Percentiles rank a stretch among this genome's conserved stretches.
Conservation (phyloP, 352 stramenopile species). For the Aphanomyces astaci region DNA sequence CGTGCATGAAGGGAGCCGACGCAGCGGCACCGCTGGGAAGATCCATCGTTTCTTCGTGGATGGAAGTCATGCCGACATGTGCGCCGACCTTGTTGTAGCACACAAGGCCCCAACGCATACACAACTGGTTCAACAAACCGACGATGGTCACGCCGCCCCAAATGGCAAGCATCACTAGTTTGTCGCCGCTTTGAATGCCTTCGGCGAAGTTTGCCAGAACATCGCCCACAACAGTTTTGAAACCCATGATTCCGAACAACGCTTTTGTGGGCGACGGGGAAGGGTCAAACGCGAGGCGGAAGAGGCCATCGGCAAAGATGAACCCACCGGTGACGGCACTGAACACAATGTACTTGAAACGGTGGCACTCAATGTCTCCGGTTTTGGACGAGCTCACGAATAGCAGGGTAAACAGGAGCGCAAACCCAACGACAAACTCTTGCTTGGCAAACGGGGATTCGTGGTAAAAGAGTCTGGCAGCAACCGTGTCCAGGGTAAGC, state of each 20-base stretch:
- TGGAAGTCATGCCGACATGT: conserved; percentile 1
- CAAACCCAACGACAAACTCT: conserved; percentile 24
- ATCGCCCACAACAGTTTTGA: conserved; percentile 36
- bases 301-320: conserved; percentile 13
- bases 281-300: conserved; percentile 3
- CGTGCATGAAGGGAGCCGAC: neutral
- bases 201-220: conserved; percentile 23
- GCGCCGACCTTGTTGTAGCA: conserved; percentile 20
- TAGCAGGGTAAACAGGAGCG: conserved; percentile 11
- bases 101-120: conserved; percentile 18
- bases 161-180: conserved; percentile 1
- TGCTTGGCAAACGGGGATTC: conserved; percentile 13
- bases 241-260: conserved; percentile 19
- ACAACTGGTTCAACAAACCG: conserved; percentile 17
- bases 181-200: neutral
- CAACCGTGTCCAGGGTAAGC: conserved; percentile 11
- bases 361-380: conserved; percentile 12
- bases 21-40: conserved; percentile 7
- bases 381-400: conserved; percentile 19
- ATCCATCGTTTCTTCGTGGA: conserved; percentile 12
- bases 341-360: conserved; percentile 22
- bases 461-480: neutral
- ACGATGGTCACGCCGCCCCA: conserved; percentile 13
- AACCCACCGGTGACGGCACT: conserved; percentile 10
- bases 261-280: neutral